These are phyloP conservation scores for Castanea mollissima DNA, from an alignment of 306 rosid genomes.

Conservation along the genomic window DNA sequence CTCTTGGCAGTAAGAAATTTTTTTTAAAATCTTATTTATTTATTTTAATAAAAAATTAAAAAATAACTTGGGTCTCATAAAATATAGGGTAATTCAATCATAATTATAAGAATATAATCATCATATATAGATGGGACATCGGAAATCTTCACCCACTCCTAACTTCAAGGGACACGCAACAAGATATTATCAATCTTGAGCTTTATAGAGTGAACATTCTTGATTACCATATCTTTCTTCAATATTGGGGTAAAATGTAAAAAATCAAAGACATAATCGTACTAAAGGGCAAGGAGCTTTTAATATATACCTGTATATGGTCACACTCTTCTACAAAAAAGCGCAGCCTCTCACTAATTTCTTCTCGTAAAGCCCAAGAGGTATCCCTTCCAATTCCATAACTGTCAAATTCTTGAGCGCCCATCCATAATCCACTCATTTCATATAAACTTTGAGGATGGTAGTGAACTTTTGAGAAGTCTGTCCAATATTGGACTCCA, in stretches of 20 bases:
- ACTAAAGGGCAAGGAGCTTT: slow-evolving; percentile 4
- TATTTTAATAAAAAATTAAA: neutral
- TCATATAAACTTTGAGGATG: slow-evolving; percentile 84
- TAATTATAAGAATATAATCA: neutral
- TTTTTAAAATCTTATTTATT: too few relatives aligned
- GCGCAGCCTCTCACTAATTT: slow-evolving; percentile 78
- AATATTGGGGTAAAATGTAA: neutral
- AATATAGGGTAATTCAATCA: neutral
- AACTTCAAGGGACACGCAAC: neutral
- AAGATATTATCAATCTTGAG: neutral
- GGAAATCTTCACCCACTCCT: neutral
- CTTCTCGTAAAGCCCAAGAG: slow-evolving; percentile 63
- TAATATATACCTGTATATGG: slow-evolving; percentile 63
- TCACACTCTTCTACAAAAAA: slow-evolving; percentile 91
- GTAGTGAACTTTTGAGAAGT: slow-evolving; percentile 88
- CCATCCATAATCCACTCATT: slow-evolving; percentile 64
- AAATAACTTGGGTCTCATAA: neutral
- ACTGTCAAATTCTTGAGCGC: slow-evolving; percentile 59
- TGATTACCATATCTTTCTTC: neutral
- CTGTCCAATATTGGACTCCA: slow-evolving; percentile 76
- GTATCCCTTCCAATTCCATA: slow-evolving; percentile 79
- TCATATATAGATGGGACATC: neutral
- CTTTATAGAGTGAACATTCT: neutral
- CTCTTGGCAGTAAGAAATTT: too few relatives aligned
- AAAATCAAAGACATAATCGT: slow-evolving; percentile 2